Base-by-base conservation (phyloP, 108 stramenopile genomes). In the Pseudonitzschia pungens region DNA sequence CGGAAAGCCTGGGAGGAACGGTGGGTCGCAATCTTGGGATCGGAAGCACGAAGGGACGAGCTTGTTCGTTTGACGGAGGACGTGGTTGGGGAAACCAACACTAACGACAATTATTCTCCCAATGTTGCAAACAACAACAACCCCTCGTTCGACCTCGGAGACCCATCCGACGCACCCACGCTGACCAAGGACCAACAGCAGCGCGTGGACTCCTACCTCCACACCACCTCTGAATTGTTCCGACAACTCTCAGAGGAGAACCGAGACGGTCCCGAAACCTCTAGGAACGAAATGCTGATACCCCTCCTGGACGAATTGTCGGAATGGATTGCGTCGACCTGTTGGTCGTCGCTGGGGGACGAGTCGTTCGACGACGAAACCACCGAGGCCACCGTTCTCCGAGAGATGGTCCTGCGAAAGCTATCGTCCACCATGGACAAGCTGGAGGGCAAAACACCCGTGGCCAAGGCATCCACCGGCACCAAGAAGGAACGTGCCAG, bases 391-490 rank as follows among this genome's bases (percentile, higher is more conserved):
- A 31, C 16, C 29, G 12, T 62, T 0, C 18, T 89, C 24, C 78
- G 87, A 64, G 78, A 69, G 50, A 70, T 55, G 26, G 71, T 91
- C 18, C 71, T 95, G 58, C 32, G 40, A 0, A 88, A 95, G 45
- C 70, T 91, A 65, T 70, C 77, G 36, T 43, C 62, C 5, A 66
- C 63, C 10, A 75, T 89, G 77, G 27, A 59, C 33, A 32, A 52
- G 40, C 29, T 54, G 29, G 73, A 70, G 41, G 63, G 64, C 10
- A 73, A 65, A 56, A 70, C 42, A 5, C 4, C 26, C 5, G 20
- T 8, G n/a, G 31, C 16, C 1, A 64, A 45, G 12, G 9, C 32
- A n/a, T 9, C 22, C 27, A 24, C 2, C 2, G 12, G 29, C 26
- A n/a, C 27, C 26, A 31, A 62, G 33, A 62, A 33, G 60, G 28